Conservation (phyloP, 75 land plant species). For the Pinus albicaulis region DNA sequence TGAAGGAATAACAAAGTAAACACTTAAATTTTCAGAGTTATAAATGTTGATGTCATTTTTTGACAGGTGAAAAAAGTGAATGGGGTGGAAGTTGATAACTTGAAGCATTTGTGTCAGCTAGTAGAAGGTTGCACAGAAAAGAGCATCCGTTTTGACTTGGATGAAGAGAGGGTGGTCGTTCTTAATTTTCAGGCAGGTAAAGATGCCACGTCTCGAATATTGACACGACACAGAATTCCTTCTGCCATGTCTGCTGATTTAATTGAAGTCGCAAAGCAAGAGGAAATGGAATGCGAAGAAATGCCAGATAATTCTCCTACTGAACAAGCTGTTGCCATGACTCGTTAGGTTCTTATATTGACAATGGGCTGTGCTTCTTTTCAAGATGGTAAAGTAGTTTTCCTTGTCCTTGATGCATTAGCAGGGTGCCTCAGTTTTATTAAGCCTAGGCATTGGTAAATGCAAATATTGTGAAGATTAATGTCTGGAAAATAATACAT, state of each 20-base stretch:
- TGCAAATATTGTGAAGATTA: background rate
- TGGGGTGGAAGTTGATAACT: slow-evolving; percentile 71
- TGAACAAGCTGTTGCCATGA: slow-evolving; percentile 9
- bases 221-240: slow-evolving; percentile 86
- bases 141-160: slow-evolving; percentile 85
- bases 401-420: background rate
- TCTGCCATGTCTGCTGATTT: slow-evolving; percentile 75
- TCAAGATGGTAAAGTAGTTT: background rate
- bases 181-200: slow-evolving; percentile 65
- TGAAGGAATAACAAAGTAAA: background rate
- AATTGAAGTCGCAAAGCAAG: slow-evolving; percentile 23
- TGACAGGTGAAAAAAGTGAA: slow-evolving; percentile 89
- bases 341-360: background rate
- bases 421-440: background rate
- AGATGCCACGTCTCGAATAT: slow-evolving; percentile 73
- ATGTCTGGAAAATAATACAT: too few species aligned
- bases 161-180: slow-evolving; percentile 83
- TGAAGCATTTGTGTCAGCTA: slow-evolving; percentile 66
- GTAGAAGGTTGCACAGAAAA: slow-evolving; percentile 67
- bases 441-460: background rate
- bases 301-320: background rate
- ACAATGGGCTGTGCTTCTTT: background rate
- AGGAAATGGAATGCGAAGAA: slow-evolving; percentile 11
- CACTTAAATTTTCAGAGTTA: background rate
- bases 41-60: background rate